phyloP scores from a whole-genome alignment of 352 stramenopile species.

The Pythium coloratum region DNA sequence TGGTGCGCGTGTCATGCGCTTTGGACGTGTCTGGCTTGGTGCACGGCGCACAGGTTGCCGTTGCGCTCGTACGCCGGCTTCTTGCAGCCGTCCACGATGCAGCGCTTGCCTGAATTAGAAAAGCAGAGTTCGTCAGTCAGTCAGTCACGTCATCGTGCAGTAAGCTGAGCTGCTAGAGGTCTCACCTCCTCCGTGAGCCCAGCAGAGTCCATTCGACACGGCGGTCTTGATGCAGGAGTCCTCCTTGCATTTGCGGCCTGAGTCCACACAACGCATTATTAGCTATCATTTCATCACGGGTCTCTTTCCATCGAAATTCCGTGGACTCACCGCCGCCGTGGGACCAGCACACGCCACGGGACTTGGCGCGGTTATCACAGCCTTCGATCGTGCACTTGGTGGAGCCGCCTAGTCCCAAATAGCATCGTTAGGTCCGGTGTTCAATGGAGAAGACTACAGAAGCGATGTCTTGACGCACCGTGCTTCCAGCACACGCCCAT shows the following conservation, averaged over 20 bases:
- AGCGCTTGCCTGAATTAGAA: constrained; percentile 43
- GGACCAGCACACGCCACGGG: constrained; percentile 76
- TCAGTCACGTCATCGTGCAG: background rate
- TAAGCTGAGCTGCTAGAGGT: background rate
- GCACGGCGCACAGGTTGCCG: constrained; percentile 41
- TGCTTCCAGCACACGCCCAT: constrained; percentile 78
- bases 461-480: constrained; percentile 29
- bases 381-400: constrained; percentile 65
- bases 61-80: constrained; percentile 55
- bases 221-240: constrained; percentile 67
- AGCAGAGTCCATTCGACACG: constrained; percentile 78
- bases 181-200: constrained; percentile 76
- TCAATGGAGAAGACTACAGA: background rate
- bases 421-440: background rate
- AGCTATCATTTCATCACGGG: background rate
- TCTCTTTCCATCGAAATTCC: background rate
- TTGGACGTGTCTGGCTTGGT: constrained; percentile 23
- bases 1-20: constrained; percentile 10
- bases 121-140: background rate
- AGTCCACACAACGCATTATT: background rate
- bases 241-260: constrained; percentile 64
- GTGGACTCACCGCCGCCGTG: constrained; percentile 58
- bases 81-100: constrained; percentile 42
- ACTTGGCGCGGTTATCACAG: constrained; percentile 76
- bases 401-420: constrained; percentile 48